Percentiles rank a stretch among this genome's conserved stretches.
Conservation (phyloP, 129 eudicot species). For the Flaveria linearis region DNA sequence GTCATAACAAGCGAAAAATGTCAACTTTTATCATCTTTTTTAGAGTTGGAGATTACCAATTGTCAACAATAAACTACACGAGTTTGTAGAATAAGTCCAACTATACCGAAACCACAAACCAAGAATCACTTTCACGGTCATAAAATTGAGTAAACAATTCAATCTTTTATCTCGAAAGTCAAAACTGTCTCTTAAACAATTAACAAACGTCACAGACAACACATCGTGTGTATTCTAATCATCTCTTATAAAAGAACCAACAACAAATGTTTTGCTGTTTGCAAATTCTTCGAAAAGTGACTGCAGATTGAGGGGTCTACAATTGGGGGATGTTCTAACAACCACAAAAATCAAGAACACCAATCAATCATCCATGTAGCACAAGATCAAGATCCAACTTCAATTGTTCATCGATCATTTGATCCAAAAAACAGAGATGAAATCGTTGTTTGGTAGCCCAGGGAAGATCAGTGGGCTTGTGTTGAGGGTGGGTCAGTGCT, state of each 20-base stretch:
- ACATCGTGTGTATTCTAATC: background rate
- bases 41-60: background rate
- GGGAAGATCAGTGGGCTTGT: constrained; percentile 59
- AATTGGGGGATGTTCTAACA: constrained; percentile 19
- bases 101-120: constrained; percentile 6
- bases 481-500: constrained; percentile 61
- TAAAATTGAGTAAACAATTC: background rate
- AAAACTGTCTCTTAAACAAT: background rate
- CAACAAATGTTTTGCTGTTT: background rate
- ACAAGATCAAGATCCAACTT: background rate
- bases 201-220: constrained; percentile 1
- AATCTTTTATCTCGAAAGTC: background rate
- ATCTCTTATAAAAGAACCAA: background rate
- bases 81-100: background rate
- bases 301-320: too few species aligned
- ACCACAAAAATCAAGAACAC: background rate
- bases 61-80: background rate
- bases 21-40: too few species aligned
- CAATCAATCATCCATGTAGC: background rate
- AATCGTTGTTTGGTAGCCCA: constrained; percentile 65
- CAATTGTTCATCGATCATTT: too few species aligned
- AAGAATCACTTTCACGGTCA: background rate
- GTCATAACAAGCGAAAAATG: too few species aligned
- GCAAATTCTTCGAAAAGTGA: background rate
- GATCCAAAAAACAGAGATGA: constrained; percentile 26